Percentiles rank a stretch among this genome's conserved stretches.
phyloP scores from a whole-genome alignment of 495 filamentous ascomycete genomes.

The Delitschia confertaspora region DNA sequence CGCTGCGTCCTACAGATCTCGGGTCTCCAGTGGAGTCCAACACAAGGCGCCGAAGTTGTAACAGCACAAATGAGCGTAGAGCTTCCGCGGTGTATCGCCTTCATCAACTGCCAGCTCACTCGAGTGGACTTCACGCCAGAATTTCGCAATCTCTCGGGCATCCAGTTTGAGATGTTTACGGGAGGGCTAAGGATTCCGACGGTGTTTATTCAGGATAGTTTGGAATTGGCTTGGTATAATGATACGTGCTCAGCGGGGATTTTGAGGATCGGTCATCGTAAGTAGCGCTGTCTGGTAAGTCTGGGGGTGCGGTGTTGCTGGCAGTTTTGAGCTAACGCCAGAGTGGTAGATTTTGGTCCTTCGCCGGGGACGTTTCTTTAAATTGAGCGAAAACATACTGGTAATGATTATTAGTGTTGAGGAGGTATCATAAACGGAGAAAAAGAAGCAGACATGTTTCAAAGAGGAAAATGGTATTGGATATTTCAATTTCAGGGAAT shows the following conservation, averaged over 20 bases:
- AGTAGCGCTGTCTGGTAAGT: no score
- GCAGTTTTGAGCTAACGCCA: no score
- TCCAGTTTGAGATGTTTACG: constrained; percentile 38
- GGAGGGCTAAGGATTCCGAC: constrained; percentile 12
- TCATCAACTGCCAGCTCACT: constrained; percentile 34
- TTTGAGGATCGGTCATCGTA: constrained; percentile 23
- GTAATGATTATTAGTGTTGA: no score
- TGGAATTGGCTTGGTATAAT: constrained; percentile 38
- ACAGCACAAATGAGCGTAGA: constrained; percentile 31
- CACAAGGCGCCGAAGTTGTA: constrained; percentile 19
- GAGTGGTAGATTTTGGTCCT: no score
- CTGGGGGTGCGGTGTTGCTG: no score
- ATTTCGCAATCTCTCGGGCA: constrained; percentile 36
- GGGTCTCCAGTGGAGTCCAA: constrained; percentile 32
- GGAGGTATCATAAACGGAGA: no score
- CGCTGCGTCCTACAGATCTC: constrained; percentile 36
- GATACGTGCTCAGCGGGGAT: constrained; percentile 39
- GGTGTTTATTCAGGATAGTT: constrained; percentile 39
- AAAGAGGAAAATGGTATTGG: no score
- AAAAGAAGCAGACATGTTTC: no score
- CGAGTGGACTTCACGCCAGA: constrained; percentile 30
- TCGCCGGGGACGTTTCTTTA: no score
- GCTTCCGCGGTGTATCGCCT: constrained; percentile 31
- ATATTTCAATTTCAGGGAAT: no score
- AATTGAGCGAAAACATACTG: no score